Evolutionary conservation across 73 alveolate genomes (phyloP).

Genomic region (Effrenium voratum): DNA sequence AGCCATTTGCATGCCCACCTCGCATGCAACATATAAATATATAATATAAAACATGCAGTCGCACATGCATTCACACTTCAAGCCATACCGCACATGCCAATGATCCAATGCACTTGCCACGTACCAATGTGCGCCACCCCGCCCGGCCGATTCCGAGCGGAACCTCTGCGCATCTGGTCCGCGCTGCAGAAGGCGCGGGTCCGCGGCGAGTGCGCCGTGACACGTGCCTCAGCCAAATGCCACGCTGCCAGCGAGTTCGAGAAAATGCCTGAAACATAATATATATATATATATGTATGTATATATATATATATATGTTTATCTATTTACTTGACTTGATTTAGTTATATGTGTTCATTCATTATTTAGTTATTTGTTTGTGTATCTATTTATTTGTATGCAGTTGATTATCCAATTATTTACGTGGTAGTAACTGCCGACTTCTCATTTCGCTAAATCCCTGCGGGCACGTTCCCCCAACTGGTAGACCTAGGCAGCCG

Average conservation of each 20-base stretch:
- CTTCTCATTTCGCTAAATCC: not conserved
- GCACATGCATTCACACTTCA: too few species aligned
- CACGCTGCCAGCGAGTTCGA: not conserved
- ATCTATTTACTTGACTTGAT: not conserved
- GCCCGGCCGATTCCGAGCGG: not conserved
- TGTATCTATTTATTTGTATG: not conserved
- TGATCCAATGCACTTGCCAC: not conserved
- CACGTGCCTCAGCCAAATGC: not conserved
- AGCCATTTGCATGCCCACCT: too few species aligned
- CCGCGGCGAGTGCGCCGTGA: not conserved
- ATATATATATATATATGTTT: not conserved
- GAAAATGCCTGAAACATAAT: too few species aligned
- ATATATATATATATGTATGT: not conserved
- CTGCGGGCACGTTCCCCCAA: not conserved
- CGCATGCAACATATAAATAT: too few species aligned
- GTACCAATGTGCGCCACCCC: not conserved
- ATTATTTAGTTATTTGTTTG: not conserved
- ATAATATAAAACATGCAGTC: too few species aligned
- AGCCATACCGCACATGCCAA: too few species aligned
- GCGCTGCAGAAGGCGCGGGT: constrained; percentile 15
- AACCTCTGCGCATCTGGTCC: not conserved
- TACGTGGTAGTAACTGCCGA: not conserved
- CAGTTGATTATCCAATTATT: not conserved
- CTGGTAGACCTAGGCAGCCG: constrained; percentile 25
- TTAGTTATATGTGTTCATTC: not conserved